phyloP scores from a whole-genome alignment of 1,139 yeast genomes.

The Yamadazyma friedrichii region DNA sequence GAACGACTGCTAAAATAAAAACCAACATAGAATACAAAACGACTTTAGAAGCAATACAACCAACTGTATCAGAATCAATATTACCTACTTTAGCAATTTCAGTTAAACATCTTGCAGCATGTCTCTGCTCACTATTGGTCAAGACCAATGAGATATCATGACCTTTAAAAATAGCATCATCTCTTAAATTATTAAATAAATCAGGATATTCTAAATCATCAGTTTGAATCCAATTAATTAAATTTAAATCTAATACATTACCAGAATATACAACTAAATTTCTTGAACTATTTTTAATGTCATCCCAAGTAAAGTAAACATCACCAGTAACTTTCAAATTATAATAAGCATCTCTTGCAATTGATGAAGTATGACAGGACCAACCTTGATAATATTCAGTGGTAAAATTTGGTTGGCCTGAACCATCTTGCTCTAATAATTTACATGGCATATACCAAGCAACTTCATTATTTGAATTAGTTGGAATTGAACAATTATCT shows the following conservation, averaged over 20 bases:
- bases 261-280: slow-evolving; percentile 87
- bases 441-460: slow-evolving; percentile 99
- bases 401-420: slow-evolving; percentile 61
- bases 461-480: slow-evolving; percentile 54
- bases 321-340: slow-evolving; percentile 62
- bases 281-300: slow-evolving; percentile 66
- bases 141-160: slow-evolving; percentile 78
- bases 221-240: slow-evolving; percentile 69
- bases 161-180: slow-evolving; percentile 60
- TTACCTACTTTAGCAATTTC: slow-evolving; percentile 88
- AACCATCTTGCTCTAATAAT: slow-evolving; percentile 65
- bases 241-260: slow-evolving; percentile 75
- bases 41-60: slow-evolving; percentile 90
- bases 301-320: slow-evolving; percentile 89
- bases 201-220: slow-evolving; percentile 72
- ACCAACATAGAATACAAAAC: slow-evolving; percentile 79
- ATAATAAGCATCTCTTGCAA: slow-evolving; percentile 71
- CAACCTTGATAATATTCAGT: slow-evolving; percentile 71
- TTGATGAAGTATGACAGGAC: slow-evolving; percentile 82
- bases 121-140: slow-evolving; percentile 66
- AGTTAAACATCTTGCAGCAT: slow-evolving; percentile 77
- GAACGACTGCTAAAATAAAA: slow-evolving; percentile 78
- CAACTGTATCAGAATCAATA: slow-evolving; percentile 85
- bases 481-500: slow-evolving; percentile 69
- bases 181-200: slow-evolving; percentile 61